Evolutionary conservation across 805 yeast genomes (phyloP).

Genomic region (Barnettozyma sucrosica): DNA sequence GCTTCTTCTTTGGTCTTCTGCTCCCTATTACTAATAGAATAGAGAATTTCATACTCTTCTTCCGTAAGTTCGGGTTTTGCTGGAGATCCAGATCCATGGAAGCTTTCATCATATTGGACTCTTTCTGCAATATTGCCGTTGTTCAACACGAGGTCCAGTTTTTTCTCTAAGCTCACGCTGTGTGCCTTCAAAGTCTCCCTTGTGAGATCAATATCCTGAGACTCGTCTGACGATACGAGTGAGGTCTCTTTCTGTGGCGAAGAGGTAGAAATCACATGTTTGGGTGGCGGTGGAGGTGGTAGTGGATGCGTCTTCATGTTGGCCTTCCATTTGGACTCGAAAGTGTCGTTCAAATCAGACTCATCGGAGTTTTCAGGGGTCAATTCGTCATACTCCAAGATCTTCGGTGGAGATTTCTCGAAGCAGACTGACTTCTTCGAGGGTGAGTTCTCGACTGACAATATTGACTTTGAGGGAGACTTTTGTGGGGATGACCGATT

Average conservation of each 20-base stretch:
- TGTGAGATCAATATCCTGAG: slow-evolving; percentile 24
- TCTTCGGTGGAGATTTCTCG: slow-evolving; percentile 34
- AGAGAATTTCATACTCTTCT: slow-evolving; percentile 23
- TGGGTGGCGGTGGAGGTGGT: slow-evolving; percentile 34
- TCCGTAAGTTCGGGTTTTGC: slow-evolving; percentile 14
- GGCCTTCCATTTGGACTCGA: slow-evolving; percentile 26
- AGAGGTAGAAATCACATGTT: slow-evolving; percentile 20
- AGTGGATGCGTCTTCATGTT: slow-evolving; percentile 27
- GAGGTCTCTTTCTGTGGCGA: slow-evolving; percentile 24
- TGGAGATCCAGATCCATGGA: slow-evolving; percentile 23
- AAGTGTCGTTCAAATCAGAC: slow-evolving; percentile 12
- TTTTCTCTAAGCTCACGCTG: slow-evolving; percentile 36
- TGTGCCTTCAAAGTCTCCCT: slow-evolving; percentile 23
- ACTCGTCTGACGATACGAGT: slow-evolving; percentile 23
- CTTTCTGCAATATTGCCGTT: slow-evolving; percentile 19
- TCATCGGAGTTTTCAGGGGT: slow-evolving; percentile 23
- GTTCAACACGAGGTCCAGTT: slow-evolving; percentile 37
- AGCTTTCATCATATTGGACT: slow-evolving; percentile 21
- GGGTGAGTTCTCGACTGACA: slow-evolving; percentile 24
- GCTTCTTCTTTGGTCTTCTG: slow-evolving; percentile 24
- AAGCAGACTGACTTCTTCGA: slow-evolving; percentile 35
- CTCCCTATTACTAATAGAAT: slow-evolving; percentile 17
- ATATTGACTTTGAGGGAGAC: slow-evolving; percentile 1
- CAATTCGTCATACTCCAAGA: slow-evolving; percentile 29
- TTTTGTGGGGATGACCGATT: slow-evolving; percentile 12